Evolutionary conservation across 495 filamentous ascomycete species (phyloP), one percentile per base, ranked within the genome.

Genomic region (Penicillium desertorum): DNA sequence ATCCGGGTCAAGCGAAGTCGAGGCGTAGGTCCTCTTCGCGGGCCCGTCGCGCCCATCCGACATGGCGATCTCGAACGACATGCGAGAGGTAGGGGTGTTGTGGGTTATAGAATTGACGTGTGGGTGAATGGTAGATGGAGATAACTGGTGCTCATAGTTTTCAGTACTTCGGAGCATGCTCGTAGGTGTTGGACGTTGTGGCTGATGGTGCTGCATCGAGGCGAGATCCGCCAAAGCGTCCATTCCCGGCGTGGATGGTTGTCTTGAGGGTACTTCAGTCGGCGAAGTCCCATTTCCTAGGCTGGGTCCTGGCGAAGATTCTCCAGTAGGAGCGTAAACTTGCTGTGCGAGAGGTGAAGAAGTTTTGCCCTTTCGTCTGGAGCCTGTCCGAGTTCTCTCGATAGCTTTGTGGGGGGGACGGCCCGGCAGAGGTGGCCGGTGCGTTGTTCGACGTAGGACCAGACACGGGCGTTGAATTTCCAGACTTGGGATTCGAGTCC

Each of bases 191-290:
- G 76, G 73, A 16, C 77, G 76, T 51, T 76, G 71, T 4, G 77
- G 79, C 58, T 88, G 85, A 45, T 81, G 81, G 55, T 83, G 80
- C 70, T 87, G 85, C 82, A 87, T 86, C 4, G 84, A 80, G 43
- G 85, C 85, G 32, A 87, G 66, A 63, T 87, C 85, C 37, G 85
- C 85, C 48, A 88, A 67, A 19, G 84, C 83, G 57, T 87, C 84
- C 83, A 87, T 87, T 17, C 81, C 80, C 1, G 82, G 76, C 16
- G 83, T 85, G 10, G 84, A 83, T 1, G 78, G 65, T 45, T 81
- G 80, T 55, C 81, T 72, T 43, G 72, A 60, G 41, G 67, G 54
- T 44, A 58, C 58, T 12, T 77, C 71, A 44, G 65, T 69, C 36
- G 70, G 67, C 29, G 71, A 62, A 58, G 76, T 62, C 41, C 69